phyloP scores from a whole-genome alignment of 768 basidiomycete species.

The Kwoniella mangroviensis region DNA sequence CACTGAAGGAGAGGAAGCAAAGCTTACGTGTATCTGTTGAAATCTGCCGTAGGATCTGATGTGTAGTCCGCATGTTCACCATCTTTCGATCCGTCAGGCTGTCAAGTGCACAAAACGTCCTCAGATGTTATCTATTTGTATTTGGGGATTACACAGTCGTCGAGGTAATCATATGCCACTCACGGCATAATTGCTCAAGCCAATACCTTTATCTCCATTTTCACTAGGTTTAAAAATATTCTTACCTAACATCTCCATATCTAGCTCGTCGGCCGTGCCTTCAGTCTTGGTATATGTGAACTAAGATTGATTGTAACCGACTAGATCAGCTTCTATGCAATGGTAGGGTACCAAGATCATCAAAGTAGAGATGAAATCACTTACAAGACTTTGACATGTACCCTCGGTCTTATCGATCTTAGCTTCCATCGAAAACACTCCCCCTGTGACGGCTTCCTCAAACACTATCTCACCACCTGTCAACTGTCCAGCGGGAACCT shows the following conservation, averaged over 20 bases:
- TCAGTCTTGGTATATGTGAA: conserved; percentile 2
- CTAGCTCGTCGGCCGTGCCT: conserved; percentile 7
- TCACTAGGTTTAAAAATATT: not conserved
- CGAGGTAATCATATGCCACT: too few relatives aligned
- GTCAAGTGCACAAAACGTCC: too few relatives aligned
- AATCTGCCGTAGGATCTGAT: conserved; percentile 1
- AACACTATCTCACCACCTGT: conserved; percentile 6
- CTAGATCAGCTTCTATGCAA: too few relatives aligned
- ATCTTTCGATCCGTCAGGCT: conserved; percentile 5
- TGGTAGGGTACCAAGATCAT: not conserved
- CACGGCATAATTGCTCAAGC: conserved; percentile 10
- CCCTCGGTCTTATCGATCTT: conserved; percentile 6
- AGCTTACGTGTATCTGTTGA: conserved; percentile 11
- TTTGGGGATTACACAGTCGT: too few relatives aligned
- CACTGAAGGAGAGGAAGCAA: not conserved
- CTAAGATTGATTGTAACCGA: not conserved
- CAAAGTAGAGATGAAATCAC: not conserved
- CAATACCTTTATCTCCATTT: conserved; percentile 2
- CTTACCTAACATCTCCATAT: conserved; percentile 9
- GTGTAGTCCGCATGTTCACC: conserved; percentile 1
- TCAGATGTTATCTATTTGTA: too few relatives aligned
- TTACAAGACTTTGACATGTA: conserved; percentile 7
- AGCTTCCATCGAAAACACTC: conserved; percentile 9
- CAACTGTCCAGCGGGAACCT: not conserved
- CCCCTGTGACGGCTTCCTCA: not conserved